Conservation (phyloP, 2,329 filamentous ascomycete species). For the Trichoderma lentiforme region DNA sequence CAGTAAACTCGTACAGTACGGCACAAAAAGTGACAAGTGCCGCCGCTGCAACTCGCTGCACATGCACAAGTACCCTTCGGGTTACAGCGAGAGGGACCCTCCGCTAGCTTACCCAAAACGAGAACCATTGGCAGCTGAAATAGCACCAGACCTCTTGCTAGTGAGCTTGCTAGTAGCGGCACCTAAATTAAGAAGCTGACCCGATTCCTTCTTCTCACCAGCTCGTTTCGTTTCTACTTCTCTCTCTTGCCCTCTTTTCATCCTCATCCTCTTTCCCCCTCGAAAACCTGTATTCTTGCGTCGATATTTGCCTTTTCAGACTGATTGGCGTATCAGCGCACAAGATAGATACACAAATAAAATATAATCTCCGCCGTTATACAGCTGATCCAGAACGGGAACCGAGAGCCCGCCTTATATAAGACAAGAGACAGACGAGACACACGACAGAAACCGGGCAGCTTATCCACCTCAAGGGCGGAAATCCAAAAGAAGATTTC, state of each 20-base stretch:
- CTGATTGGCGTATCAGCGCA: background rate
- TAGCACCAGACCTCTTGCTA: background rate
- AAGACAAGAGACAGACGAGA: background rate
- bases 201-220: background rate
- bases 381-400: background rate
- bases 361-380: background rate
- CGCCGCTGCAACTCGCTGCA: background rate
- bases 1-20: background rate
- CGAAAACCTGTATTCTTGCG: background rate
- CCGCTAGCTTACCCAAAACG: background rate
- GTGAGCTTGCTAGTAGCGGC: background rate
- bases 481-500: background rate
- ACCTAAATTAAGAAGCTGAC: constrained; percentile 17
- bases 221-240: background rate
- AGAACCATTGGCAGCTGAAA: constrained; percentile 8
- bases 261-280: background rate
- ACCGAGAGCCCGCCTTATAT: background rate
- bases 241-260: background rate
- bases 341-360: background rate
- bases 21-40: background rate
- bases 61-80: background rate
- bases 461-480: background rate
- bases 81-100: background rate
- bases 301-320: background rate
- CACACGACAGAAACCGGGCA: background rate